Percentiles rank a stretch among this genome's conserved stretches.
phyloP scores from a whole-genome alignment of 2,329 filamentous ascomycete genomes.

The Verticillium alfalfae region DNA sequence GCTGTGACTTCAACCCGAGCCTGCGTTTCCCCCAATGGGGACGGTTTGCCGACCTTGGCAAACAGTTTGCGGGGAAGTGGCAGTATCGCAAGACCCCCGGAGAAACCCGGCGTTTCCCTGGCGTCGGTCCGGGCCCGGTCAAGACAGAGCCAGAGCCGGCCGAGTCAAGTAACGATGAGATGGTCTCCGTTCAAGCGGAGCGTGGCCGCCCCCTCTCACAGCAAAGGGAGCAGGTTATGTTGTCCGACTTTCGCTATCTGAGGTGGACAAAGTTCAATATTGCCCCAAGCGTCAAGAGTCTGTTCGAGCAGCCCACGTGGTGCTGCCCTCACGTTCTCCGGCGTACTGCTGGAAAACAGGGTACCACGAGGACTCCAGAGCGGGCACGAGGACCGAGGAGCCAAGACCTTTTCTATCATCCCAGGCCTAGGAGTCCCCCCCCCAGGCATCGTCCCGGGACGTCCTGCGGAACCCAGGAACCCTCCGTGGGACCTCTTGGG shows the following conservation, averaged over 20 bases:
- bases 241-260: too few species aligned
- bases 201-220: too few species aligned
- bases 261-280: too few species aligned
- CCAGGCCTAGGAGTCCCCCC: background rate
- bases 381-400: background rate
- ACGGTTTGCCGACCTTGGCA: background rate
- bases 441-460: background rate
- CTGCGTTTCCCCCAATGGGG: background rate
- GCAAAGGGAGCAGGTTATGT: too few species aligned
- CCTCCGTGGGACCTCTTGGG: background rate
- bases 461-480: background rate
- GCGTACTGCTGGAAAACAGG: background rate
- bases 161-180: background rate
- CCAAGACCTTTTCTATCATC: background rate
- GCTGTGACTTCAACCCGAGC: background rate
- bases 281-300: too few species aligned
- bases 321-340: background rate
- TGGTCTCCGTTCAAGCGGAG: background rate
- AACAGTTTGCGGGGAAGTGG: background rate
- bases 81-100: background rate
- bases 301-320: background rate
- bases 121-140: background rate
- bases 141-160: background rate
- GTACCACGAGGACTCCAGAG: background rate
- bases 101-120: background rate